A percentile compares a stretch with the other conserved stretches of the same genome.
Conservation (phyloP, 768 basidiomycete species). For the Macrolepiota dolichaula region DNA sequence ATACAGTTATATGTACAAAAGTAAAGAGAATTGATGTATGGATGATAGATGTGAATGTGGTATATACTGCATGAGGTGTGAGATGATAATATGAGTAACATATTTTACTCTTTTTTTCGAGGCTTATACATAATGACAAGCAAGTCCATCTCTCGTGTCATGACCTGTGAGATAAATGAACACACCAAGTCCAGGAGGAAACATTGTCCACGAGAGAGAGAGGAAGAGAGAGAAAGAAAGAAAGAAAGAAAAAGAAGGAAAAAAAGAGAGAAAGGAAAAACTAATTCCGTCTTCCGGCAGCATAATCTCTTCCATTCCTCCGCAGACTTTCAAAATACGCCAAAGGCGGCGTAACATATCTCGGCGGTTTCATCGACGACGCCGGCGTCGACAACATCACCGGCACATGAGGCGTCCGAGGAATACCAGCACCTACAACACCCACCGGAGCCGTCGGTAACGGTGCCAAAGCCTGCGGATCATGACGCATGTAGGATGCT, state of each 20-base stretch:
- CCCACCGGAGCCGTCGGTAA: neutral
- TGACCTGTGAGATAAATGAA: too few relatives aligned
- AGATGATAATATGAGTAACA: too few relatives aligned
- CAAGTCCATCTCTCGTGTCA: too few relatives aligned
- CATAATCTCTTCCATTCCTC: neutral
- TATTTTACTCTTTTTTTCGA: too few relatives aligned
- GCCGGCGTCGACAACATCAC: neutral
- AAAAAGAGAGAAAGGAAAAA: neutral
- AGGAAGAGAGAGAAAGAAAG: neutral
- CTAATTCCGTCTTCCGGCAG: neutral
- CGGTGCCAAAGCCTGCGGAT: neutral
- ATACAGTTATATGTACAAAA: too few relatives aligned
- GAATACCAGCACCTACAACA: neutral
- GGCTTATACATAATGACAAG: too few relatives aligned
- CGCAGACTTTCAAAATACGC: neutral
- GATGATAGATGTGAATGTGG: too few relatives aligned
- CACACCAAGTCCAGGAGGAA: too few relatives aligned
- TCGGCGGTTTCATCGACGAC: neutral
- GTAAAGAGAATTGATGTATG: too few relatives aligned
- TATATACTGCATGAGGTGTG: too few relatives aligned
- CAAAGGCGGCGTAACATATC: neutral
- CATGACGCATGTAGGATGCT: neutral
- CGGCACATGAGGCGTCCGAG: neutral
- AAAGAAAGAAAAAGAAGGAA: neutral
- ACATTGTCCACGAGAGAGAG: neutral